phyloP scores from a whole-genome alignment of 257 asterid genomes.

The Vinca minor region DNA sequence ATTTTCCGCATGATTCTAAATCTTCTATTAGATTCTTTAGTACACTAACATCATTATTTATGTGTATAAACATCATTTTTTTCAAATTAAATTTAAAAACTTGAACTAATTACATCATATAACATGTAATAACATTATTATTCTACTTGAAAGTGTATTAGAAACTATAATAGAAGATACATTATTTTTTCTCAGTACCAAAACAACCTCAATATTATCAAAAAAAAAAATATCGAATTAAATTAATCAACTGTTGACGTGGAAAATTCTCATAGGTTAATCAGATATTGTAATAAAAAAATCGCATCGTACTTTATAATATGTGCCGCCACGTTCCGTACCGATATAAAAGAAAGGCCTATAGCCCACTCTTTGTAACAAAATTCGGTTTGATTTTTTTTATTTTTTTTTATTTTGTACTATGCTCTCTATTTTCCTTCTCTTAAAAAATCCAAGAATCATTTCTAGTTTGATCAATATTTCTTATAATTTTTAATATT shows the following conservation, averaged over 20 bases:
- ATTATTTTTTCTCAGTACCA: neutral
- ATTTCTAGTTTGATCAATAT: neutral
- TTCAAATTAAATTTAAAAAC: no score
- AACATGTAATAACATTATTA: no score
- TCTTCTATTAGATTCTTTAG: no score
- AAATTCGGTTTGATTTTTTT: slow-evolving; percentile 12
- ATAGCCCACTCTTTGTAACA: slow-evolving; percentile 12
- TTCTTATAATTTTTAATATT: neutral
- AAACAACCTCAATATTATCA: neutral
- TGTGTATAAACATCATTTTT: no score
- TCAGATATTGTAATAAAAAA: neutral
- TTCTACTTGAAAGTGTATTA: no score
- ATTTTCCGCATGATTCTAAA: no score
- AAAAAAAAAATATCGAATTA: neutral
- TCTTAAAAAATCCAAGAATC: slow-evolving; percentile 2
- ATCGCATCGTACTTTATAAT: neutral
- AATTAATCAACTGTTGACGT: neutral
- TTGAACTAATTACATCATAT: no score
- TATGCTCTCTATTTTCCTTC: slow-evolving; percentile 7
- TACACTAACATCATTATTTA: no score
- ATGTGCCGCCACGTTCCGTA: slow-evolving; percentile 19
- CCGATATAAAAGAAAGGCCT: slow-evolving; percentile 25
- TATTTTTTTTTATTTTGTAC: slow-evolving; percentile 3
- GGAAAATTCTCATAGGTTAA: neutral
- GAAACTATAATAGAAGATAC: no score